phyloP scores from a whole-genome alignment of 2,329 filamentous ascomycete genomes.

The Calonectria honghensis region DNA sequence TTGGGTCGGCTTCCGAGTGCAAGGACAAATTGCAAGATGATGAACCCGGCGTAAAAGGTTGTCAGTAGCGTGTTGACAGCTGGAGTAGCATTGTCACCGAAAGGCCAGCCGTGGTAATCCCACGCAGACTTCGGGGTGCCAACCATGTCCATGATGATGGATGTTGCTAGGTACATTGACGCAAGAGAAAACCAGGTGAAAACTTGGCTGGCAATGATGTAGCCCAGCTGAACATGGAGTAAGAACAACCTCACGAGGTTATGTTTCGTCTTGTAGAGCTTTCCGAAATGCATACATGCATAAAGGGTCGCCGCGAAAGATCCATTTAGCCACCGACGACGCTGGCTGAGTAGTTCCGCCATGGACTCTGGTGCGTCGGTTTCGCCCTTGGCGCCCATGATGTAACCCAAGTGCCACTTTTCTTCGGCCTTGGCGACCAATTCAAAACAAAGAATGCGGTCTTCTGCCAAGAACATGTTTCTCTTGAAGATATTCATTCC shows the following conservation, averaged over 20 bases:
- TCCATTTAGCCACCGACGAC: conserved; percentile 30
- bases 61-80: conserved; percentile 23
- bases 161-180: conserved; percentile 31
- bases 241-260: conserved; percentile 4
- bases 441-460: conserved; percentile 27
- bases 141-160: conserved; percentile 36
- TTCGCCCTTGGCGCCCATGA: conserved; percentile 30
- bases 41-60: conserved; percentile 27
- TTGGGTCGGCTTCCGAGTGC: conserved; percentile 37
- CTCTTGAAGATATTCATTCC: conserved; percentile 33
- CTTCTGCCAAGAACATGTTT: conserved; percentile 34
- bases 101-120: conserved; percentile 26
- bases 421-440: conserved; percentile 19
- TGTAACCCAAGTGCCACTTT: conserved; percentile 27
- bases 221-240: conserved; percentile 21
- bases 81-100: conserved; percentile 37
- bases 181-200: conserved; percentile 40
- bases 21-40: conserved; percentile 40
- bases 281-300: conserved; percentile 12
- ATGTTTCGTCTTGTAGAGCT: conserved; percentile 9
- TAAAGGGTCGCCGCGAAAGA: conserved; percentile 32
- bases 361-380: conserved; percentile 22
- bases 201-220: conserved; percentile 32
- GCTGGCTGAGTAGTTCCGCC: conserved; percentile 24
- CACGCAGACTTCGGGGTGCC: conserved; percentile 23